phyloP scores from a whole-genome alignment of 768 basidiomycete species.

The Podaxis sp. region DNA sequence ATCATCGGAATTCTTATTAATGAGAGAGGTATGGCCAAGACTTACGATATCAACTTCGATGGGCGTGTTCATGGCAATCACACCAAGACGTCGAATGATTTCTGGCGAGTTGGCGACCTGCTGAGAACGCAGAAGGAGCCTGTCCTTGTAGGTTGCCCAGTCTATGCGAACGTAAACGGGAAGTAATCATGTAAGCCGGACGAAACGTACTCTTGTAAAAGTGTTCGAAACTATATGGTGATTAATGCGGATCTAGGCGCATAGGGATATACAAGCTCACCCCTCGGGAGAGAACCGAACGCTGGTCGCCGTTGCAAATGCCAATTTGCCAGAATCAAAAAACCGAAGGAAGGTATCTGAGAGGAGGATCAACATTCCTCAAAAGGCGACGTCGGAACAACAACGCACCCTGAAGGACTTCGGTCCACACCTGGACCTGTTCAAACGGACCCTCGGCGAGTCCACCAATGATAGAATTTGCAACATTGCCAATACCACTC shows the following conservation, averaged over 20 bases:
- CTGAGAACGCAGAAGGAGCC: slow-evolving; percentile 43
- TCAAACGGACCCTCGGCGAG: slow-evolving; percentile 45
- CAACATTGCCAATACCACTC: slow-evolving; percentile 45
- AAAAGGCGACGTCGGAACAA: background rate
- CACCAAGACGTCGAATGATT: slow-evolving; percentile 41
- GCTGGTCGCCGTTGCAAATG: slow-evolving; percentile 44
- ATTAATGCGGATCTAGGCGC: background rate
- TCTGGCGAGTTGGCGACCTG: slow-evolving; percentile 49
- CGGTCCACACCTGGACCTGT: slow-evolving; percentile 46
- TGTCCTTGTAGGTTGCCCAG: slow-evolving; percentile 41
- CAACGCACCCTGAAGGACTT: slow-evolving; percentile 36
- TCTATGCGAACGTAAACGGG: slow-evolving; percentile 20
- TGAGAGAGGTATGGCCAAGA: background rate
- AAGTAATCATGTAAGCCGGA: background rate
- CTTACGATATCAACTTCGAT: slow-evolving; percentile 45
- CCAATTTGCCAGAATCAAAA: slow-evolving; percentile 42
- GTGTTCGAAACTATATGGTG: slow-evolving; percentile 32
- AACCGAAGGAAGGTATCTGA: slow-evolving; percentile 42
- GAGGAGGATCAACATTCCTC: background rate
- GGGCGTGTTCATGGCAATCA: slow-evolving; percentile 50
- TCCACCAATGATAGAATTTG: slow-evolving; percentile 46
- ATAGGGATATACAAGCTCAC: slow-evolving; percentile 12
- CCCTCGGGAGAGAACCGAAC: slow-evolving; percentile 43
- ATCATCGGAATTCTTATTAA: background rate
- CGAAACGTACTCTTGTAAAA: slow-evolving; percentile 36